Evolutionary conservation across 257 asterid species (phyloP), one percentile per base, ranked within the genome.

Genomic region (Catharanthus roseus): DNA sequence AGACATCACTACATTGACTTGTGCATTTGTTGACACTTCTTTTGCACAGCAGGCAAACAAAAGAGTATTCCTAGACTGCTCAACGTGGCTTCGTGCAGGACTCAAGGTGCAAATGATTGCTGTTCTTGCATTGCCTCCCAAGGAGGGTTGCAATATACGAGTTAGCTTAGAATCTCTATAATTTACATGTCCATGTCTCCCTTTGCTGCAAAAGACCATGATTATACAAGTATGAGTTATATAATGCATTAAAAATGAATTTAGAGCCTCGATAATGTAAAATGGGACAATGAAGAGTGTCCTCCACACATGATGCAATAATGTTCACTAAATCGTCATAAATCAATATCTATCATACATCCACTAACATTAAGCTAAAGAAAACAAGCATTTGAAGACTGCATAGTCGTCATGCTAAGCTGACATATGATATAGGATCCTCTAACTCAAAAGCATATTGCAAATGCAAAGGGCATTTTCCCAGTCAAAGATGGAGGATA

Each of bases 81-180:
- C 99, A 70, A 91, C 97, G 76, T 95, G 98, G 81, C 93, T 87
- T 73, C 96, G 88, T 51, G 97, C 89, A 78, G 99, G 98, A 85
- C 93, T 95, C 85, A 95, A 79, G 74, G 97, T 95, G 83, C 98
- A 95, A 70, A 95, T 87, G 75, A 95, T 95, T 26, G 98, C 98
- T 12, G 98, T 95, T 82, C 99, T 95, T 56, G 99, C 99, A 85
- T 95, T 91, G 77, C 99, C 99, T 45, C 99, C 99, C 85, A 95
- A 82, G 70, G 98, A 87, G 54, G 96, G 98, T 87, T 95, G 99
- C 83, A 95, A 85, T 72, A 95, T 91, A 63, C 99, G 95, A 56
- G 99, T 95, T 73, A 95, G 88, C 89, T 95, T 95, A 39, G 99
- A 95, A 80, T 95, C 99, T 86, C 99, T 86, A 72, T 90, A 95